Evolutionary conservation across 371 early-diverging fungal genomes (phyloP).

Genomic region (Mortierella sp.): DNA sequence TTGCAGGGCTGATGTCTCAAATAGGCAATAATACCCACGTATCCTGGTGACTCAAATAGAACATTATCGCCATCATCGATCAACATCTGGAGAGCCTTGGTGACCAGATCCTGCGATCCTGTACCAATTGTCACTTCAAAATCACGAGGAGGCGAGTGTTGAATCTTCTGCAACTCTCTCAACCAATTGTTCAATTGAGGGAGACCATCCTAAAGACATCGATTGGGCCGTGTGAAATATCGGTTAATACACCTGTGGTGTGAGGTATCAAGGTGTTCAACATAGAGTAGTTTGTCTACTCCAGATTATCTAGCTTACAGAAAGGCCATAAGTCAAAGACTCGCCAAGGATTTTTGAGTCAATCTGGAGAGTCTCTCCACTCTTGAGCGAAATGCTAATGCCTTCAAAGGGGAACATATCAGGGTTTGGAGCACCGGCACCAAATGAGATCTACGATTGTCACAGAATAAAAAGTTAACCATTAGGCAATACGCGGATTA

Average conservation of each 20-base stretch:
- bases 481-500: neutral
- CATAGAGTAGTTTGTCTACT: neutral
- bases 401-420: slow-evolving; percentile 79
- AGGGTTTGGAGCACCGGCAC: slow-evolving; percentile 84
- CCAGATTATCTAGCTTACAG: slow-evolving; percentile 54
- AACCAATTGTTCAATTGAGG: slow-evolving; percentile 75
- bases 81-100: slow-evolving; percentile 84
- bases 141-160: slow-evolving; percentile 70
- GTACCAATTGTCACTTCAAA: slow-evolving; percentile 79
- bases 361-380: slow-evolving; percentile 68
- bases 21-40: slow-evolving; percentile 82
- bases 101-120: slow-evolving; percentile 83
- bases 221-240: neutral
- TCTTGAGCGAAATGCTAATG: slow-evolving; percentile 70
- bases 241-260: neutral
- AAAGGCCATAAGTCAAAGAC: slow-evolving; percentile 68
- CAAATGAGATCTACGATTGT: slow-evolving; percentile 65
- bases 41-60: slow-evolving; percentile 82
- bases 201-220: slow-evolving; percentile 66
- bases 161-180: slow-evolving; percentile 68
- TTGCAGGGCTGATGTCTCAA: slow-evolving; percentile 74
- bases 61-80: slow-evolving; percentile 72
- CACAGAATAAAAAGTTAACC: neutral
- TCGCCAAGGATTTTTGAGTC: slow-evolving; percentile 60
- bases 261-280: too few relatives aligned